These are phyloP conservation scores for Penicillium waksmanii DNA, from an alignment of 495 filamentous ascomycete species.

Conservation along the genomic window DNA sequence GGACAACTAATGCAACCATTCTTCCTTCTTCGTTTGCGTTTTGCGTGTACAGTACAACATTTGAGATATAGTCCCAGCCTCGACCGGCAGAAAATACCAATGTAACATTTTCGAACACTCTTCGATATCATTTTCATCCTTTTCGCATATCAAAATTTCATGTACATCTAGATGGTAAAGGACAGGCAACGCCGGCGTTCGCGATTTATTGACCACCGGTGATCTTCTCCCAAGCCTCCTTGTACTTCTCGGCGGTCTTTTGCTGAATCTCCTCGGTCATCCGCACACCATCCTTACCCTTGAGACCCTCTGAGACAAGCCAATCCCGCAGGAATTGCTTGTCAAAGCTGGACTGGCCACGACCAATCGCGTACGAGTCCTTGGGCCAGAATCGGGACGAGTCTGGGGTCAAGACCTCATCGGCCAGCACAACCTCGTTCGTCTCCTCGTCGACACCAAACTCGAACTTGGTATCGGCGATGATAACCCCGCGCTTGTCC, in stretches of 20 bases:
- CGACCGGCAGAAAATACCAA: neutral
- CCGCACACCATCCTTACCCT: constrained; percentile 68
- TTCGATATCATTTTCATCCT: constrained; percentile 5
- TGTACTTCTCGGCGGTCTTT: constrained; percentile 67
- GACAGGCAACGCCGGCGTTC: neutral
- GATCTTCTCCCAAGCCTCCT: constrained; percentile 70
- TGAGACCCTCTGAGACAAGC: constrained; percentile 70
- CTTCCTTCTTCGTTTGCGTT: neutral
- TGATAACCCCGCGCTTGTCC: constrained; percentile 78
- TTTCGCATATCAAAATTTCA: neutral
- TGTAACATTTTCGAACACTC: constrained; percentile 14
- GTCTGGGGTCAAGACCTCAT: constrained; percentile 90
- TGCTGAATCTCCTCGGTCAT: constrained; percentile 68
- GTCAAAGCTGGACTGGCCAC: constrained; percentile 80
- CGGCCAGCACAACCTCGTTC: constrained; percentile 79
- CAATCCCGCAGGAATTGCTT: constrained; percentile 93
- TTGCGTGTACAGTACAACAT: constrained; percentile 18
- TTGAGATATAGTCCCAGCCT: neutral
- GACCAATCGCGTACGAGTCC: constrained; percentile 71
- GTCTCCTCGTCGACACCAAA: constrained; percentile 75
- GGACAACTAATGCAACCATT: neutral
- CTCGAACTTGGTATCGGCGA: constrained; percentile 89
- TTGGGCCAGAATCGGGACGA: constrained; percentile 88
- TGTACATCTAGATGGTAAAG: neutral
- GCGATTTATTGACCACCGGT: constrained; percentile 53